A percentile compares a stretch with the other conserved stretches of the same genome.
phyloP scores from a whole-genome alignment of 2,329 filamentous ascomycete species.

The Penicillium crustosum region DNA sequence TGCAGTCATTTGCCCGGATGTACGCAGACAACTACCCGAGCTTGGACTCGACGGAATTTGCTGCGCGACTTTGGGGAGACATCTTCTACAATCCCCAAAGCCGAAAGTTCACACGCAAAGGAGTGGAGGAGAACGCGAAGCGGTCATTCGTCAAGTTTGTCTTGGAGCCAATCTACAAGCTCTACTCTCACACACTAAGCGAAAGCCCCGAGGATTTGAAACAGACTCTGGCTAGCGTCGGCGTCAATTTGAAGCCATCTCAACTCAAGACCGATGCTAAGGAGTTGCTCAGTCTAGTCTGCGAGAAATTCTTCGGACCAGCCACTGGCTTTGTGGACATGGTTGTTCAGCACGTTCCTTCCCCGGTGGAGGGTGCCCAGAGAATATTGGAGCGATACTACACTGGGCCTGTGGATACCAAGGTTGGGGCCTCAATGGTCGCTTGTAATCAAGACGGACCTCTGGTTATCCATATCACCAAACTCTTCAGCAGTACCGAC shows the following conservation, averaged over 20 bases:
- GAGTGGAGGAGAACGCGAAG: constrained; percentile 74
- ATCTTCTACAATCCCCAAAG: constrained; percentile 92
- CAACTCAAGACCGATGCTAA: constrained; percentile 90
- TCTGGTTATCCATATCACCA: constrained; percentile 86
- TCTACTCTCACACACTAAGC: constrained; percentile 92
- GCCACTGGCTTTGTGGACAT: constrained; percentile 93
- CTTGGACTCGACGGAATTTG: constrained; percentile 80
- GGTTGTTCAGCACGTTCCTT: constrained; percentile 85
- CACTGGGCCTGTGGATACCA: constrained; percentile 82
- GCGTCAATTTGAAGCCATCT: constrained; percentile 85
- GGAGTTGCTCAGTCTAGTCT: constrained; percentile 82
- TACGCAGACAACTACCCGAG: constrained; percentile 85
- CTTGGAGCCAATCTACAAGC: constrained; percentile 94
- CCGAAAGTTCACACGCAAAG: constrained; percentile 87
- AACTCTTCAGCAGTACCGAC: constrained; percentile 85
- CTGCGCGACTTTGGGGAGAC: constrained; percentile 86
- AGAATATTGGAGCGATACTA: constrained; percentile 82
- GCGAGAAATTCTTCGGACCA: constrained; percentile 91
- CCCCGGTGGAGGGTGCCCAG: constrained; percentile 74
- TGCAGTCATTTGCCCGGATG: constrained; percentile 93
- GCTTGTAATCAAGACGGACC: constrained; percentile 86
- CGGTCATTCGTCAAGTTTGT: constrained; percentile 93
- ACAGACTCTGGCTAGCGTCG: constrained; percentile 72
- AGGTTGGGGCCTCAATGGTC: constrained; percentile 75
- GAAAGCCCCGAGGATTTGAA: constrained; percentile 83